Conservation (phyloP, 1,284 basidiomycete species). For the Ustilago bromivora region DNA sequence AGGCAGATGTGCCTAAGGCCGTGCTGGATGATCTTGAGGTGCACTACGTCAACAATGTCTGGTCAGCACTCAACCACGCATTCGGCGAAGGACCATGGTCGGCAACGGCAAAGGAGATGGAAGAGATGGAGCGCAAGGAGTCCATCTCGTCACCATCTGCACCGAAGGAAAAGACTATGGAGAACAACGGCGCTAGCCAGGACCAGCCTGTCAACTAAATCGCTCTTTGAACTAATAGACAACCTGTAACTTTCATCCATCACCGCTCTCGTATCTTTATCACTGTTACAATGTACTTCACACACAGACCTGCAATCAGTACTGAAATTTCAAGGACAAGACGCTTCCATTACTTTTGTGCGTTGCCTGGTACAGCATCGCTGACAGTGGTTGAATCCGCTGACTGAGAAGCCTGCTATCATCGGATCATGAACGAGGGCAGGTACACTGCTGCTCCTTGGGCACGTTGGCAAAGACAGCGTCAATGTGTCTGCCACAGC, state of each 20-base stretch:
- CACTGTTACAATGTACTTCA: conserved; percentile 1
- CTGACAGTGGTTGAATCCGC: neutral
- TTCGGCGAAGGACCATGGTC: conserved; percentile 68
- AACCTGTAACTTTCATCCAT: neutral
- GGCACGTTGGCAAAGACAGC: conserved; percentile 45
- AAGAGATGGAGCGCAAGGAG: conserved; percentile 50
- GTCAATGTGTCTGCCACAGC: conserved; percentile 55
- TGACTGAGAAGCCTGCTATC: no score
- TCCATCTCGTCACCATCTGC: conserved; percentile 1
- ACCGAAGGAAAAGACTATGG: conserved; percentile 37
- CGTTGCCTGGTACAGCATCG: neutral
- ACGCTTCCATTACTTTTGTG: neutral
- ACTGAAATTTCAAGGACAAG: conserved; percentile 1
- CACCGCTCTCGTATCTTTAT: conserved; percentile 21
- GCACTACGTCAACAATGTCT: conserved; percentile 68
- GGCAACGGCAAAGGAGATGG: conserved; percentile 58
- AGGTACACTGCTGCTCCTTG: conserved; percentile 45
- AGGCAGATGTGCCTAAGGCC: conserved; percentile 67
- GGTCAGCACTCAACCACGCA: conserved; percentile 66
- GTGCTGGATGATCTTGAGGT: conserved; percentile 66
- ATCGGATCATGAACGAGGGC: conserved; percentile 36
- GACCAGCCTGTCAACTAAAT: conserved; percentile 56
- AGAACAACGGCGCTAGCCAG: conserved; percentile 50
- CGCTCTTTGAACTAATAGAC: neutral
- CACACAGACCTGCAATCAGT: neutral